Percentiles rank a stretch among this genome's conserved stretches.
These are phyloP conservation scores for Astrocystis sublimbata DNA, from an alignment of 495 filamentous ascomycete genomes.

Conservation along the genomic window DNA sequence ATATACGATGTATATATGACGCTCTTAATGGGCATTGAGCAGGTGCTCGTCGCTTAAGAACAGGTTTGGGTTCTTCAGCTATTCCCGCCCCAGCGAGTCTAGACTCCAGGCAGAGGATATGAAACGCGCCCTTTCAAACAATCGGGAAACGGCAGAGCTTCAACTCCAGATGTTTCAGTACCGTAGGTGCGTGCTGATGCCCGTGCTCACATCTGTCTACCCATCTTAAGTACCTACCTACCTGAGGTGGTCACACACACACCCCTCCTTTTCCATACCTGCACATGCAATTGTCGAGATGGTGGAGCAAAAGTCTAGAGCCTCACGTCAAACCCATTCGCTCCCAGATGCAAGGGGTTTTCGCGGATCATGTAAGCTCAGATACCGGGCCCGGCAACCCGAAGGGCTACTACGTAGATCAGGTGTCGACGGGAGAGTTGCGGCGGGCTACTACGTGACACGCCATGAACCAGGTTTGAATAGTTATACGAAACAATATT, in stretches of 20 bases:
- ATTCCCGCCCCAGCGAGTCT: not conserved
- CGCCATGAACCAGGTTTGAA: not conserved
- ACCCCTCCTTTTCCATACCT: not conserved
- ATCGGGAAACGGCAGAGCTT: constrained; percentile 10
- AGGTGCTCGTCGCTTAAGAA: constrained; percentile 3
- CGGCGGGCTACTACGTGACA: not conserved
- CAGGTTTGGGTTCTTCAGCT: not conserved
- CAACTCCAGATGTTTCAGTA: constrained; percentile 5
- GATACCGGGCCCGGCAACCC: not conserved
- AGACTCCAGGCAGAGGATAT: no score
- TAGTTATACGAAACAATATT: not conserved
- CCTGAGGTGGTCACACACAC: constrained; percentile 8
- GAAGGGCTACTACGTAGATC: constrained; percentile 2
- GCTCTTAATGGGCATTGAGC: not conserved
- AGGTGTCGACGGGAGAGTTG: constrained; percentile 1
- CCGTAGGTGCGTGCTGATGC: no score
- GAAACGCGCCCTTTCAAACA: constrained; percentile 1
- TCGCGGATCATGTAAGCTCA: constrained; percentile 9
- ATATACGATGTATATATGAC: no score
- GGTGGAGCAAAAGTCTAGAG: constrained; percentile 13
- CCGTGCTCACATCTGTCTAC: not conserved
- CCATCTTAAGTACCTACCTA: no score
- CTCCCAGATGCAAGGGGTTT: not conserved
- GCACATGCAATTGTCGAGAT: constrained; percentile 8
- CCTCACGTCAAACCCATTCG: constrained; percentile 1